Evolutionary conservation across 1,284 basidiomycete species (phyloP).

Genomic region (Rhizoctonia solani): DNA sequence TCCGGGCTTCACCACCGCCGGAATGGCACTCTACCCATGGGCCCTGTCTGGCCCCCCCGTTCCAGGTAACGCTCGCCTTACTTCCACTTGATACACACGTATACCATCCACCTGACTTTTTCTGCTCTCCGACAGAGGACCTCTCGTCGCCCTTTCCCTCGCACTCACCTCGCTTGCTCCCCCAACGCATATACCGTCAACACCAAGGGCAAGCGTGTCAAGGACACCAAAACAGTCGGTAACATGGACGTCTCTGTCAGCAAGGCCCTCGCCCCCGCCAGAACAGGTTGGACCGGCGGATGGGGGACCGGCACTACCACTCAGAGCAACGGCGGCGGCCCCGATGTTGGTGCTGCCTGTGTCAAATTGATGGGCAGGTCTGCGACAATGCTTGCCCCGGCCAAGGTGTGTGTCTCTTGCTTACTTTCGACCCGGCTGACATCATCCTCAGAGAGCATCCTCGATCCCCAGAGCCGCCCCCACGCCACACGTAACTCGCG

Average conservation of each 20-base stretch:
- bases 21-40: slow-evolving; percentile 25
- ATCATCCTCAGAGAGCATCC: slow-evolving; percentile 37
- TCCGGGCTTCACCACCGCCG: slow-evolving; percentile 19
- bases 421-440: slow-evolving; percentile 9
- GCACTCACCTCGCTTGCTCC: slow-evolving; percentile 60
- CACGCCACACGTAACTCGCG: slow-evolving; percentile 78
- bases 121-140: slow-evolving; percentile 56
- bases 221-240: slow-evolving; percentile 28
- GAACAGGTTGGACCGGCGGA: slow-evolving; percentile 31
- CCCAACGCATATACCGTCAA: slow-evolving; percentile 33
- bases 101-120: no score
- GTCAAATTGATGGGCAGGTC: slow-evolving; percentile 29
- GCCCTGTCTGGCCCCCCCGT: slow-evolving; percentile 30
- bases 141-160: slow-evolving; percentile 77
- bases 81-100: no score
- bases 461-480: slow-evolving; percentile 74
- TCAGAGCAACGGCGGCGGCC: slow-evolving; percentile 32
- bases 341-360: slow-evolving; percentile 23
- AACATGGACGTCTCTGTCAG: slow-evolving; percentile 27
- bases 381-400: slow-evolving; percentile 27
- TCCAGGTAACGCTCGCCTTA: slow-evolving; percentile 11
- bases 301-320: slow-evolving; percentile 32
- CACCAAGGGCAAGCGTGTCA: slow-evolving; percentile 34
- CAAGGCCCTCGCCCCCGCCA: slow-evolving; percentile 32
- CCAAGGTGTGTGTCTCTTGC: no score